Evolutionary conservation across 2,329 filamentous ascomycete genomes (phyloP).

Genomic region (Anisogramma anomala): DNA sequence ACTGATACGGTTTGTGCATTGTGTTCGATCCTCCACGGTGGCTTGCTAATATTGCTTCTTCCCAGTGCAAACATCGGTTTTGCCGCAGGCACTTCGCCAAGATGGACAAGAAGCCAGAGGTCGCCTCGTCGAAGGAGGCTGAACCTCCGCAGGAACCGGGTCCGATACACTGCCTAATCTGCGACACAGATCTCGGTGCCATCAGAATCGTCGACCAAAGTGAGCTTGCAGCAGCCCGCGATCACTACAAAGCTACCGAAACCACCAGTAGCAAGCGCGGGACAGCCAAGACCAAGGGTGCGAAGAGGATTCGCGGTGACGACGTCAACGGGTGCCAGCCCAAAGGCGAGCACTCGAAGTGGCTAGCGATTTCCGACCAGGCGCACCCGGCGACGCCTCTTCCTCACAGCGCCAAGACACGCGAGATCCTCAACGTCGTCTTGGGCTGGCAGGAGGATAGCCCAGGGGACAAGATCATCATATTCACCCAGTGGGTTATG

Average conservation of each 20-base stretch:
- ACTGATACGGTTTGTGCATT: too few species aligned
- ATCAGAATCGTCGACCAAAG: neutral
- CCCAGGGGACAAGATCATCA: slow-evolving; percentile 29
- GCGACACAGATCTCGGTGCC: too few species aligned
- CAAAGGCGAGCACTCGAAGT: slow-evolving; percentile 5
- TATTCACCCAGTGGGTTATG: slow-evolving; percentile 26
- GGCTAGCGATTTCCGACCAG: slow-evolving; percentile 17
- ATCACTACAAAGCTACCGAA: neutral
- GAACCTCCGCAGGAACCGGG: too few species aligned
- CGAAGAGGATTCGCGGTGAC: slow-evolving; percentile 12
- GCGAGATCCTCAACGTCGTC: slow-evolving; percentile 22
- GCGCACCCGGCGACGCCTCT: neutral
- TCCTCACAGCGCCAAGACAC: slow-evolving; percentile 23
- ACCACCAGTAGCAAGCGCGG: too few species aligned
- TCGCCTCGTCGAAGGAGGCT: too few species aligned
- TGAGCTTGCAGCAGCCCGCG: neutral
- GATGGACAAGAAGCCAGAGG: neutral
- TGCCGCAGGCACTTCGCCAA: slow-evolving; percentile 19
- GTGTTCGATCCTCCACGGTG: neutral
- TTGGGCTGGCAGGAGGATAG: slow-evolving; percentile 22
- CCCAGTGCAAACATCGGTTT: slow-evolving; percentile 25
- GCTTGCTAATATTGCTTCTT: slow-evolving; percentile 4
- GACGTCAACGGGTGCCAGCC: slow-evolving; percentile 18
- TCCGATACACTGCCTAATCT: too few species aligned
- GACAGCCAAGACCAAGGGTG: neutral